phyloP scores from a whole-genome alignment of 2,329 filamentous ascomycete species.

The Ceratocystis ficicola region DNA sequence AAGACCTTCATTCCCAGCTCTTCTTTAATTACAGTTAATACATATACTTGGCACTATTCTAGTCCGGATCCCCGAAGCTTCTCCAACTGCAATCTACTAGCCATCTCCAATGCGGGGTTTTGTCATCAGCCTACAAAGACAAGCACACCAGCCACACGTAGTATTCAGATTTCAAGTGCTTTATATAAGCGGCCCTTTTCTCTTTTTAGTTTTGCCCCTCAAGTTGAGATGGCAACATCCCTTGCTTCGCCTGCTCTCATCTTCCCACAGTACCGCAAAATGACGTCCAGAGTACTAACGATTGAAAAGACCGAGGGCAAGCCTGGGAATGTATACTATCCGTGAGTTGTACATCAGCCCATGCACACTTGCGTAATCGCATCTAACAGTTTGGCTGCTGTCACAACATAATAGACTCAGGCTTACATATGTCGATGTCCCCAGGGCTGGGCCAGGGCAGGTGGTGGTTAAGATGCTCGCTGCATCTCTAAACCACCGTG shows the following conservation, averaged over 20 bases:
- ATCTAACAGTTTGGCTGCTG: too few species aligned
- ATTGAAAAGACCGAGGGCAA: conserved; percentile 64
- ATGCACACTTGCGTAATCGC: neutral
- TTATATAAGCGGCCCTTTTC: neutral
- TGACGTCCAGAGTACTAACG: conserved; percentile 34
- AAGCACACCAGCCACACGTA: neutral
- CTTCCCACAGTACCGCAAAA: conserved; percentile 17
- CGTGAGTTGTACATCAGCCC: conserved; percentile 36
- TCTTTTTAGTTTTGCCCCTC: neutral
- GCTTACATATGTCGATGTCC: conserved; percentile 49
- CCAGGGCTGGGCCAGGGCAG: conserved; percentile 52
- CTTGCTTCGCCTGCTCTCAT: conserved; percentile 16
- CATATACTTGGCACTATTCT: neutral
- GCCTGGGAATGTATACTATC: conserved; percentile 80
- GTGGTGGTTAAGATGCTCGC: conserved; percentile 65
- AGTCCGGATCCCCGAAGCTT: neutral
- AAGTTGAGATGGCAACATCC: conserved; percentile 4
- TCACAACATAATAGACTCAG: conserved; percentile 35
- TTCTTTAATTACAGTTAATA: neutral
- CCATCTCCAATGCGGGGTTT: conserved; percentile 9
- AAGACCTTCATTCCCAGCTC: neutral
- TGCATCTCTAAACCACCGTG: conserved; percentile 83
- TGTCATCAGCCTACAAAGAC: neutral
- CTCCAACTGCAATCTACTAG: neutral
- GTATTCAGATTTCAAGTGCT: neutral